Conservation (phyloP, 2,329 filamentous ascomycete species). For the Sphaerulina populicola region DNA sequence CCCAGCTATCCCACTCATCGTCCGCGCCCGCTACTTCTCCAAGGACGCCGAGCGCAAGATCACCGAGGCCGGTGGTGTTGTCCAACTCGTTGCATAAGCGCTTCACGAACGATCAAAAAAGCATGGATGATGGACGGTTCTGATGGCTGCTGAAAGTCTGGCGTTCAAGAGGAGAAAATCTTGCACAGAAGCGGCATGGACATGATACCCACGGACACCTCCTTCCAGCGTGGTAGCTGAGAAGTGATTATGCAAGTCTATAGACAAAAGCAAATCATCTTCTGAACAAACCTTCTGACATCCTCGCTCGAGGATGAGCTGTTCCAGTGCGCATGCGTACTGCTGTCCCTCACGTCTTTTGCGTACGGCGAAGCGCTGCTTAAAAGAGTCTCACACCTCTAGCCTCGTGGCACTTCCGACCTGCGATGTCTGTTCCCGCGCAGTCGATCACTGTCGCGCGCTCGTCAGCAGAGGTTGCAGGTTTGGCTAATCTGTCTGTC, state of each 20-base stretch:
- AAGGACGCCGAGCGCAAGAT: constrained; percentile 98
- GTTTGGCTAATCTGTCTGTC: too few species aligned
- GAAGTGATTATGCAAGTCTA: constrained; percentile 38
- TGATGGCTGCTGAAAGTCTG: constrained; percentile 17
- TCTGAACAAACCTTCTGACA: constrained; percentile 44
- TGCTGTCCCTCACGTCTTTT: not conserved
- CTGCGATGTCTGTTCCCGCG: not conserved
- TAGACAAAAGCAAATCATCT: constrained; percentile 41
- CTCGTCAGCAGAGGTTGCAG: too few species aligned
- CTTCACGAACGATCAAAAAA: constrained; percentile 2
- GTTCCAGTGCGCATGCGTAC: constrained; percentile 6
- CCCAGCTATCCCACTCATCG: constrained; percentile 85
- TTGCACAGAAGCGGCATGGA: constrained; percentile 13
- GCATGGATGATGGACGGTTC: constrained; percentile 12
- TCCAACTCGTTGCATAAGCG: constrained; percentile 85
- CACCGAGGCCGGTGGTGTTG: constrained; percentile 89
- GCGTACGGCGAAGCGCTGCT: not conserved
- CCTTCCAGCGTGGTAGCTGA: constrained; percentile 46
- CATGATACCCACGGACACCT: constrained; percentile 25
- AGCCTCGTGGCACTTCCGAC: not conserved
- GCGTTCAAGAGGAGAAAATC: constrained; percentile 10
- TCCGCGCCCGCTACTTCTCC: constrained; percentile 91
- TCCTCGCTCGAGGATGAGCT: constrained; percentile 29
- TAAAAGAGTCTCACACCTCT: not conserved
- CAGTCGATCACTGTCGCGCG: not conserved